Base-by-base conservation (phyloP, 1,284 basidiomycete species). In the Trametes pubescens region DNA sequence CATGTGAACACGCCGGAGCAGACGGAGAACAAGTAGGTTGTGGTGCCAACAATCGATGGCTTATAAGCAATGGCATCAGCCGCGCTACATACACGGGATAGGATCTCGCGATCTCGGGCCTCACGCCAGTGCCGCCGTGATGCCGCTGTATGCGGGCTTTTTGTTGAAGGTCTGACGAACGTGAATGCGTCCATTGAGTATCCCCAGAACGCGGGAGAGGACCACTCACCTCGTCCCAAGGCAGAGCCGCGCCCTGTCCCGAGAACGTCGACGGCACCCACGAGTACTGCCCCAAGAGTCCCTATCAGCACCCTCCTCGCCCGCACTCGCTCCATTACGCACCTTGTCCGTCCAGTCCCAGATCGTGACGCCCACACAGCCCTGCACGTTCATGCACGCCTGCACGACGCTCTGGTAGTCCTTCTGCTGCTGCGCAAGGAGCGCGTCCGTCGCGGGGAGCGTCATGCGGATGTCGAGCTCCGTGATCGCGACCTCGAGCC, bases 391-490 rank as follows among this genome's bases (percentile, higher is more conserved):
- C 61, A 77, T 73, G 73, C 84, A 86, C 18, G 83, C 81, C 10
- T 70, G 62, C 51, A 84, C 75, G 40, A 84, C 81, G 29, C 69
- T 80, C 70, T 79, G 67, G 69, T 84, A 86, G 67, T 86, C 83
- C 56, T 73, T 76, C 71, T 80, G 77, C 74, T 87, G 86, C 67
- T 85, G 82, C 48, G 74, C 77, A 21, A 85, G 74, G 57, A 81
- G 69, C 4, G 80, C 81, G 3, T 73, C 67, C 0, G 84, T 85
- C 18, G 75, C 77, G 34, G 85, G 85, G 35, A 83, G 76, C 34
- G 78, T 77, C 77, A 86, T 85, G 34, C 84, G 77, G 63, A 82
- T 83, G 67, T 86, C 85, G 38, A 87, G 77, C 72, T 86, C 85
- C 2, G 84, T 86, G 68, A 86, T 79, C 14, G 84, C 84, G 40